Base-by-base conservation (phyloP, 257 asterid species). In the Gardenia jasminoides region DNA sequence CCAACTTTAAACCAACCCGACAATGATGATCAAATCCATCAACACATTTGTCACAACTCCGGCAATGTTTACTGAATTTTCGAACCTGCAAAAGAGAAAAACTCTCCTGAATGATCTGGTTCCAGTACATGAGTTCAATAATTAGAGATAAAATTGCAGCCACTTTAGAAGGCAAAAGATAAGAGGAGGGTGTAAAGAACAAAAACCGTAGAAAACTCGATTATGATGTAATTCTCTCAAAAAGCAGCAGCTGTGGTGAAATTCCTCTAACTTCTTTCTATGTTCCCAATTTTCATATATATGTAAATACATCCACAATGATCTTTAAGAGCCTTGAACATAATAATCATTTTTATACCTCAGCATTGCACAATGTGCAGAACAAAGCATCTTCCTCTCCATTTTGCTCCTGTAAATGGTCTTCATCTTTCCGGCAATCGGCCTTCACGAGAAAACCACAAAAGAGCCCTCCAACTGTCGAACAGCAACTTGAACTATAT, bases 1-100 rank as follows among this genome's bases (percentile, higher is more conserved):
- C 69, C 33, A 54, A 36, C 70, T 67, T 48, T 56, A 80, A 81
- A 89, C 99, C 83, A 79, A 95, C 99, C 87, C 99, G 95, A 78
- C 99, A 95, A 84, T 95, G 99, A 88, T 95, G 99, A 90, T 95
- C 99, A 74, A 95, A 95, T 79, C 98, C 99, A 36, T 95, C 99
- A 69, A 95, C 99, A 89, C 99, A 95, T 87, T 95, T 95, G 86
- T 95, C 97, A 85, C 99, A 95, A 86, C 99, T 95, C 86, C 98
- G 85, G 92, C 99, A 95, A 54, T 95, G 99, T 85, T 95, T 95
- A 84, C 99, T 95, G 86, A 89, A 89, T 85, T 91, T 93, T 44
- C 90, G 91, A 83, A 95, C 99, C 99, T 95, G 70, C 76, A 82
- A 78, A 84, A 76, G 77, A 73, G 76, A 79, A 78, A 50, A 64